Percentiles rank a stretch among this genome's conserved stretches.
These are phyloP conservation scores for Colletotrichum nymphaeae DNA, from an alignment of 2,329 filamentous ascomycete genomes.

Conservation along the genomic window DNA sequence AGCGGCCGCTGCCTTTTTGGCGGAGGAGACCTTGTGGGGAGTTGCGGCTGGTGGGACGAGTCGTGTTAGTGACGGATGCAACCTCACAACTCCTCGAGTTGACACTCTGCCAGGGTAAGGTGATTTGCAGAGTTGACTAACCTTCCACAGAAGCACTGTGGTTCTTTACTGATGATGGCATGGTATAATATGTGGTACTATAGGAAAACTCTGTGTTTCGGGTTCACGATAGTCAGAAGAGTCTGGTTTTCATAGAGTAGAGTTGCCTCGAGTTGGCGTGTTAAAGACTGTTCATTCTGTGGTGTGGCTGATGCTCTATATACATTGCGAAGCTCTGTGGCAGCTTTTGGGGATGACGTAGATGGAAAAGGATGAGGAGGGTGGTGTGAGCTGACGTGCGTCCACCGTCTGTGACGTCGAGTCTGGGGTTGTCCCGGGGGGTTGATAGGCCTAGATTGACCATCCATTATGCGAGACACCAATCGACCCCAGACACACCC, in stretches of 20 bases:
- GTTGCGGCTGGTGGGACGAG: conserved; percentile 2
- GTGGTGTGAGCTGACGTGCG: conserved; percentile 30
- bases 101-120: rapidly evolving
- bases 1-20: conserved; percentile 1
- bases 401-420: conserved; percentile 29
- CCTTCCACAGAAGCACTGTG: conserved; percentile 9
- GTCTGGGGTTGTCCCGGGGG: conserved; percentile 21
- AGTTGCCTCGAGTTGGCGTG: background rate
- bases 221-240: background rate
- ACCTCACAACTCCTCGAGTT: background rate
- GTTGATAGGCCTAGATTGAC: conserved; percentile 24
- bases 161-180: conserved; percentile 21
- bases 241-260: background rate
- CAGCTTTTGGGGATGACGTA: conserved; percentile 10
- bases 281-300: rapidly evolving
- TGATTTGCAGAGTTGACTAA: background rate
- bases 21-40: conserved; percentile 1
- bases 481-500: conserved; percentile 20
- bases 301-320: conserved; percentile 21
- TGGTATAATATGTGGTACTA: background rate
- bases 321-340: conserved; percentile 5
- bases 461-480: conserved; percentile 26
- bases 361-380: conserved; percentile 9
- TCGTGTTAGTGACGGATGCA: background rate
- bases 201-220: background rate